Base-by-base conservation (phyloP, 2,329 filamentous ascomycete genomes). In the Teratosphaeria epicoccoides region DNA sequence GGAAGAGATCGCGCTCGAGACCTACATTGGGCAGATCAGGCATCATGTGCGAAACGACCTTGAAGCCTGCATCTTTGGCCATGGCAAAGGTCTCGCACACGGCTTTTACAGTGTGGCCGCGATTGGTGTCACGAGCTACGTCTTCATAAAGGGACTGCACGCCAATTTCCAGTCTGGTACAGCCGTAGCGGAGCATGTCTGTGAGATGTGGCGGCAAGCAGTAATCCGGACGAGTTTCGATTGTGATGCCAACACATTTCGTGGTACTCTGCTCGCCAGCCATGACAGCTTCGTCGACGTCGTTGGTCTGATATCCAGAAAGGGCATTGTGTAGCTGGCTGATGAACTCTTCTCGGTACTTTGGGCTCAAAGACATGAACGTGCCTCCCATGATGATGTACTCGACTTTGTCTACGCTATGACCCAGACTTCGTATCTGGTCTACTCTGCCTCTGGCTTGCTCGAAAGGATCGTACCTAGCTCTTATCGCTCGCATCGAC, bases 381-480 rank as follows among this genome's bases (percentile, higher is more conserved):
- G 93, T 98, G 59, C 93, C 93, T 54, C 93, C 93, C 93, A 98
- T 98, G 67, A 98, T 95, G 66, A 98, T 98, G 70, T 97, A 98
- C 74, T 98, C 93, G 23, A 98, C 93, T 70, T 98, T 98, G 73
- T 98, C 93, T 46, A 98, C 93, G 45, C 88, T 95, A 70, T 98
- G 93, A 0, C 93, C 93, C 0, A 98, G 78, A 1, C 88, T 87
- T 70, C 95, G 94, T 66, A 98, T 88, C 72, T 98, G 93, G 63
- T 98, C 94, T 5, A 98, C 91, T 60, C 93, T 83, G 43, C 93
- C 93, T 67, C 93, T 80, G 14, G 93, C 93, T 74, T 98, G 93
- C 70, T 98, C 93, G 62, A 96, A 98, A 0, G 93, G 93, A 65
- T 98, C 94, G 66, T 98, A 98, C 48, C 94, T 83, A 26, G 93